Evolutionary conservation across 2,329 filamentous ascomycete species (phyloP).

Genomic region (Parastagonospora nodorum): DNA sequence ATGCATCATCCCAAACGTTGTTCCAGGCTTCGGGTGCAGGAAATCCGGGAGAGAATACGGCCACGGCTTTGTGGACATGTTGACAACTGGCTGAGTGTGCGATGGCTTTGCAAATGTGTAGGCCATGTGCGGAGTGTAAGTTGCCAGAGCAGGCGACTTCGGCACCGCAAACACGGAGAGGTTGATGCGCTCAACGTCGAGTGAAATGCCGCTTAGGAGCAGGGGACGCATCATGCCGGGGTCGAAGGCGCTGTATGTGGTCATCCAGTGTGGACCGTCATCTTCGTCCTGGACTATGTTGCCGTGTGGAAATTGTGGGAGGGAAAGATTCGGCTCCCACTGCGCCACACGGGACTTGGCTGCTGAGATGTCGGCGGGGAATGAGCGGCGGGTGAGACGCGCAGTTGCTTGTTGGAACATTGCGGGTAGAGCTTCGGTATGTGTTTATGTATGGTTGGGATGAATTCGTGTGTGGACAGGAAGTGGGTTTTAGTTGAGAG

Average conservation of each 20-base stretch:
- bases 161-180: neutral
- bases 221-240: constrained; percentile 5
- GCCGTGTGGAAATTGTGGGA: neutral
- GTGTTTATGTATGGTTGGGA: neutral
- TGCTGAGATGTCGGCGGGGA: neutral
- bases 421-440: neutral
- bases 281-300: neutral
- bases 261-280: neutral
- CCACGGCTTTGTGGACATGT: constrained; percentile 5
- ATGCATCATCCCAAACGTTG: constrained; percentile 14
- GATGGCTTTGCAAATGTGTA: too few relatives aligned
- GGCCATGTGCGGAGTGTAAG: too few relatives aligned
- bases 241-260: constrained; percentile 10
- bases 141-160: too few relatives aligned
- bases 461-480: too few relatives aligned
- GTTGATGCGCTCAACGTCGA: neutral
- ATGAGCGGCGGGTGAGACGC: neutral
- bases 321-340: constrained; percentile 5
- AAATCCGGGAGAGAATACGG: constrained; percentile 12
- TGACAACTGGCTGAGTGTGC: too few relatives aligned
- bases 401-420: constrained; percentile 1
- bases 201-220: neutral
- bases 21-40: constrained; percentile 13
- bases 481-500: too few relatives aligned
- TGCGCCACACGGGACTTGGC: constrained; percentile 2